phyloP scores from a whole-genome alignment of 2,329 filamentous ascomycete species.

The Ophiostoma fasciatum region DNA sequence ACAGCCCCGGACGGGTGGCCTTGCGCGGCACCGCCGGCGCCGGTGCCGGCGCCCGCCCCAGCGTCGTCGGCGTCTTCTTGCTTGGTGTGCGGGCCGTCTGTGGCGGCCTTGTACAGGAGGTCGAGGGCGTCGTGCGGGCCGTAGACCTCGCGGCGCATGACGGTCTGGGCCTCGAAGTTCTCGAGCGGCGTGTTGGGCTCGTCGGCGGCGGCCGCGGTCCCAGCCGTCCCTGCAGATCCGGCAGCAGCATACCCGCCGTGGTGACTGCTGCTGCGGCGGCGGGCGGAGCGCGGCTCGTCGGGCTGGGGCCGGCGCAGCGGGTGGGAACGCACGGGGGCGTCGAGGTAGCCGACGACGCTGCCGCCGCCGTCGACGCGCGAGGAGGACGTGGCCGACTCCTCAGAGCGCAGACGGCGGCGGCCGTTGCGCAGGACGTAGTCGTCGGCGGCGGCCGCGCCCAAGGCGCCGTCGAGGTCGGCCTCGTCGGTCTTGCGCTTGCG shows the following conservation, averaged over 20 bases:
- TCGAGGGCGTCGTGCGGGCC: slow-evolving; percentile 88
- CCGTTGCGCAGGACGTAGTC: slow-evolving; percentile 62
- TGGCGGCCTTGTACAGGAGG: slow-evolving; percentile 75
- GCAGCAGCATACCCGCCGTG: neutral
- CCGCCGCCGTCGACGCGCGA: slow-evolving; percentile 25
- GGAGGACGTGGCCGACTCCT: slow-evolving; percentile 28
- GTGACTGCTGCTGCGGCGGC: slow-evolving; percentile 7
- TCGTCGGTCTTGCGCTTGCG: slow-evolving; percentile 73
- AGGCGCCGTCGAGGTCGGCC: slow-evolving; percentile 28
- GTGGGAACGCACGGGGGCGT: slow-evolving; percentile 49
- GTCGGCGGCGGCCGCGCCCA: too few relatives aligned
- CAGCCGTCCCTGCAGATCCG: slow-evolving; percentile 12
- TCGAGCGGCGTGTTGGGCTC: slow-evolving; percentile 48
- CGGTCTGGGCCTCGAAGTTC: slow-evolving; percentile 48
- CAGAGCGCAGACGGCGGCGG: slow-evolving; percentile 46
- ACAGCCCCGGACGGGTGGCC: too few relatives aligned
- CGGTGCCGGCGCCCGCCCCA: too few relatives aligned
- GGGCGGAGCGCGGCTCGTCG: slow-evolving; percentile 16
- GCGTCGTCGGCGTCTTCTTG: too few relatives aligned
- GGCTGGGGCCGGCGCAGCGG: slow-evolving; percentile 47
- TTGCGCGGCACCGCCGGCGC: too few relatives aligned
- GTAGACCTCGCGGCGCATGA: slow-evolving; percentile 62
- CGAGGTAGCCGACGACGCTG: slow-evolving; percentile 43
- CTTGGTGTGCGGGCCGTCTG: slow-evolving; percentile 26
- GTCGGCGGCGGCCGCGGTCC: slow-evolving; percentile 24